These are phyloP conservation scores for Tylopilus sp. DNA, from an alignment of 768 basidiomycete genomes.

Conservation along the genomic window DNA sequence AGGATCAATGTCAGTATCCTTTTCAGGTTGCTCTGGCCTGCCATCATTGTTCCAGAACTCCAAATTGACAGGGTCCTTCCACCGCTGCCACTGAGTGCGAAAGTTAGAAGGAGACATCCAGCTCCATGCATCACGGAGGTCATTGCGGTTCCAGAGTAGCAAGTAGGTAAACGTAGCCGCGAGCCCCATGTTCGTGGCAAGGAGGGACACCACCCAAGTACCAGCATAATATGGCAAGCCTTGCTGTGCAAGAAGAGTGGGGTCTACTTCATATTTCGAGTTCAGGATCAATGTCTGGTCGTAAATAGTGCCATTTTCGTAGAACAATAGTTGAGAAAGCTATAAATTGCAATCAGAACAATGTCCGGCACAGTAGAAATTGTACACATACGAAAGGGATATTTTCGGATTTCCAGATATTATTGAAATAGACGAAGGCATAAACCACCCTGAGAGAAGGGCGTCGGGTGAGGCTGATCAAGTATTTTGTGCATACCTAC, in stretches of 20 bases:
- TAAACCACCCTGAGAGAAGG: slow-evolving; percentile 29
- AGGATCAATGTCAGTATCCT: slow-evolving; percentile 47
- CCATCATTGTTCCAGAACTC: slow-evolving; percentile 33
- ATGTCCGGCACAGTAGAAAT: background rate
- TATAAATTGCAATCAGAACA: background rate
- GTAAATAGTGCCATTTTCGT: background rate
- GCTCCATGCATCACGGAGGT: slow-evolving; percentile 44
- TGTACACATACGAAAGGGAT: slow-evolving; percentile 49
- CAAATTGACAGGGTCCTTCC: slow-evolving; percentile 36
- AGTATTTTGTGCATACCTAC: slow-evolving; percentile 30
- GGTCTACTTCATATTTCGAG: slow-evolving; percentile 35
- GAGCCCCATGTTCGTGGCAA: slow-evolving; percentile 26
- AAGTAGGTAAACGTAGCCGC: slow-evolving; percentile 54
- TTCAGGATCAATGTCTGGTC: background rate
- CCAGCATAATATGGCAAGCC: slow-evolving; percentile 33
- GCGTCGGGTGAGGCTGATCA: background rate
- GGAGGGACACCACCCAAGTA: slow-evolving; percentile 21
- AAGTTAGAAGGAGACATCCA: slow-evolving; percentile 41
- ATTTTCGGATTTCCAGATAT: slow-evolving; percentile 55
- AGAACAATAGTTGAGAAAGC: slow-evolving; percentile 1
- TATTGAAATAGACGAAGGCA: slow-evolving; percentile 39
- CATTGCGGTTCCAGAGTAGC: slow-evolving; percentile 51
- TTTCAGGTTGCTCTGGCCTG: slow-evolving; percentile 25
- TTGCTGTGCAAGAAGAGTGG: slow-evolving; percentile 42
- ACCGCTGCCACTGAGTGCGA: slow-evolving; percentile 21